Evolutionary conservation across 2,329 filamentous ascomycete species (phyloP).

Genomic region (Dothiorella sarmentorum): DNA sequence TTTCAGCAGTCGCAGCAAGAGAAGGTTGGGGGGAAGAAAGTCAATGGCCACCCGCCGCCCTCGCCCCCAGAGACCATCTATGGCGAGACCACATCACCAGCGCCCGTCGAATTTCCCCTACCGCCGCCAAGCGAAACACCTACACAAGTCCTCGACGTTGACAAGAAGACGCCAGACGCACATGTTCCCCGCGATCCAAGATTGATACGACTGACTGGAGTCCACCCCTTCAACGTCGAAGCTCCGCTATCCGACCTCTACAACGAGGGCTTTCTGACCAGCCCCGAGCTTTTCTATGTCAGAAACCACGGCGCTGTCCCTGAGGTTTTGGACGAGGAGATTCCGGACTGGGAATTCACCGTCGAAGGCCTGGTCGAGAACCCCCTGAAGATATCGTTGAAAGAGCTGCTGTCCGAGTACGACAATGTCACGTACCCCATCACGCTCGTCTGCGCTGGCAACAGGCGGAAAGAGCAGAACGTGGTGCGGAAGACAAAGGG

Average conservation of each 20-base stretch:
- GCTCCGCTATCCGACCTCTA: slow-evolving; percentile 75
- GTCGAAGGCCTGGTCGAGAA: slow-evolving; percentile 80
- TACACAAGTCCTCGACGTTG: slow-evolving; percentile 65
- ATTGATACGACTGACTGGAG: slow-evolving; percentile 79
- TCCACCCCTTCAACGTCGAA: slow-evolving; percentile 90
- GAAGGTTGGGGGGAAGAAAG: slow-evolving; percentile 22
- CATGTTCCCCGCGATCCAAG: slow-evolving; percentile 78
- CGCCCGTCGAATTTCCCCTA: slow-evolving; percentile 54
- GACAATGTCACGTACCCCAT: slow-evolving; percentile 82
- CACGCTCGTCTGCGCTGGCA: slow-evolving; percentile 88
- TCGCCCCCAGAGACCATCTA: slow-evolving; percentile 36
- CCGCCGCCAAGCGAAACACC: slow-evolving; percentile 61
- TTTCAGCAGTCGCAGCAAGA: slow-evolving; percentile 24
- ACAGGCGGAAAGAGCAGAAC: slow-evolving; percentile 90
- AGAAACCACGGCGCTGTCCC: slow-evolving; percentile 86
- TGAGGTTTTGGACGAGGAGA: slow-evolving; percentile 65
- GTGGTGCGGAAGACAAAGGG: slow-evolving; percentile 86
- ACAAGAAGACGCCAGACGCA: slow-evolving; percentile 77
- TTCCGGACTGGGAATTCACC: slow-evolving; percentile 75
- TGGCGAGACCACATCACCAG: slow-evolving; percentile 50
- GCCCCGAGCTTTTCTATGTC: slow-evolving; percentile 85
- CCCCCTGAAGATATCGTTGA: slow-evolving; percentile 68
- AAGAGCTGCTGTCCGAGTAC: slow-evolving; percentile 68
- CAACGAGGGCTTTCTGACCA: slow-evolving; percentile 79
- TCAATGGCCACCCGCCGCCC: slow-evolving; percentile 29